Base-by-base conservation (phyloP, 1,284 basidiomycete species). In the Ganoderma sinense region DNA sequence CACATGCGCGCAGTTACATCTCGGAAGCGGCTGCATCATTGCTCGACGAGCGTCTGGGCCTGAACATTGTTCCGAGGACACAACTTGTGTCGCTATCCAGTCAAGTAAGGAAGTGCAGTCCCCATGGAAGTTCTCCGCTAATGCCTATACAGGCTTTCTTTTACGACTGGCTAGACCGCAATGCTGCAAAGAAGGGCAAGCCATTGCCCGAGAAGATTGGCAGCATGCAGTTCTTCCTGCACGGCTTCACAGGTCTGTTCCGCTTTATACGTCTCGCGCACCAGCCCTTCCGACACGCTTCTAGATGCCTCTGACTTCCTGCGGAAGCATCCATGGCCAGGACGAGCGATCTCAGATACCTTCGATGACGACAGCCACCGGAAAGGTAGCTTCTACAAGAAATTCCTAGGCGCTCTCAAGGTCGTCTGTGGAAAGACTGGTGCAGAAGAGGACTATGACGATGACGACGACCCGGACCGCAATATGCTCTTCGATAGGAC, bases 271-370 rank as follows among this genome's bases (percentile, higher is more conserved):
- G 10, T 29, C 39, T 18, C 2, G 23, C n/a, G 2, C 13, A 29
- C 14, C 23, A 26, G 18, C 20, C 3, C 41, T 51, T 59, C 11
- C 51, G 26, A 48, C 11, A 10, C 66, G 11, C 29, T 65, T 45
- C 8, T 70, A 93, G 96, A 97, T 80, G 94, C 94, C 0, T 94
- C 94, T 5, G 93, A 94, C 69, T 97, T 97, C 74, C 85, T 98
- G 67, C 88, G 93, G 56, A 91, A 89, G 75, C 88, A 97, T 77
- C 95, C 96, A 2, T 96, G 93, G 91, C 96, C 96, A 1, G 94
- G 94, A 10, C 89, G 95, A 41, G 88, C 94, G 5, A 90, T 95
- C 33, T 83, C 89, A 13, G 94, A 97, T 78, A 94, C 94, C 0
- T 94, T 93, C 75, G 94, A 95, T 73, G 94, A 96, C 76, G 89